Evolutionary conservation across 164 flowering plant species (phyloP), one percentile per base, ranked within the genome.

Genomic region (Nelumbo lutea): DNA sequence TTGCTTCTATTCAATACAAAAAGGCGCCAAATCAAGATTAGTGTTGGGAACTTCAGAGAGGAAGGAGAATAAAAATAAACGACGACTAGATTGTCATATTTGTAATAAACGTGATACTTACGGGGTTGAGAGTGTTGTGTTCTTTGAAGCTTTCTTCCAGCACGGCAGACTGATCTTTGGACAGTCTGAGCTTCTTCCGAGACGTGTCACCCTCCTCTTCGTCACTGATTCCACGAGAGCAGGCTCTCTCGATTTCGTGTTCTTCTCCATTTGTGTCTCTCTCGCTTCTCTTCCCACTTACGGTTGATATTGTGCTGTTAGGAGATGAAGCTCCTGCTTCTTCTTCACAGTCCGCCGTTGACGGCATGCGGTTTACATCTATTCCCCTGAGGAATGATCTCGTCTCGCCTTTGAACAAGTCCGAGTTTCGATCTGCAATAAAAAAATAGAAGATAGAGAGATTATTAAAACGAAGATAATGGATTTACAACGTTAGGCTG

Each of bases 121-220:
- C 97, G 2, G 97, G 97, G 65, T 91, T 91, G 79, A 91, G 90
- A n/a, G 80, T 80, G 72, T 68, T 77, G 87, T 90, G 97, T 67
- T 91, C 91, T 76, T 90, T 89, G 83, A 91, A 91, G 82, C 86
- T 87, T 59, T 91, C 93, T 71, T 91, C 97, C 7, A 91, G 89
- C 46, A 85, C 67, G 13, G 88, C 89, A 9, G 96, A 86, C 77
- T 91, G 97, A 43, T 89, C 97, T 67, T 86, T 87, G n/a, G 91
- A 77, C 2, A 91, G 84, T 62, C 97, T 68, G 52, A 91, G 87
- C 74, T 91, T 89, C 79, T 91, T 91, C 59, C 97, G 81, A 0
- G 91, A 81, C 11, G 70, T 77, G 11, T 89, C 97, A 0, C 86
- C 93, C 67, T 91, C 97, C 72, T 91, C 97, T 40, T 91, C 97